Evolutionary conservation across 179 eudicot genomes (phyloP), one percentile per base, ranked within the genome.

Genomic region (Drosera spatulata): DNA sequence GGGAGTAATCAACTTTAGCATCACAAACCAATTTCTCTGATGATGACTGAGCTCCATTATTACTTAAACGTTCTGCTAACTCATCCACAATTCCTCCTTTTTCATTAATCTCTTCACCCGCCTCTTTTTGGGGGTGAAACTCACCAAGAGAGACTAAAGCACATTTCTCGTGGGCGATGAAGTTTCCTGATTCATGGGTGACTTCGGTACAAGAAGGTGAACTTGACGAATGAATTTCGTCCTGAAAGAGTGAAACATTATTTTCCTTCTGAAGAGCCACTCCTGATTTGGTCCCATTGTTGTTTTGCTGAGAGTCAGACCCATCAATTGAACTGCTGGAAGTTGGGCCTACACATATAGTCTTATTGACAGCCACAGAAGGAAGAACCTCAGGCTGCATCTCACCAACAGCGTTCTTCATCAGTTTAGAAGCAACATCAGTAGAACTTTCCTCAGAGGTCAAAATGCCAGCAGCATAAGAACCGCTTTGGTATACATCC

Each of bases 391-490:
- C 33, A 39, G 15, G 41, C 60, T 53, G 61, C 46, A 41, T 10
- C 33, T 51, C 64, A 11, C 52, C 6, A 13, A 46, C 45, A 10
- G 41, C 59, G 33, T 64, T 54, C 42, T 61, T 69, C 48, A 38
- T 37, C 63, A 71, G 59, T 43, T 54, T 68, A 57, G 58, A 58
- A 61, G 61, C 59, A 1, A 59, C 68, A 41, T 58, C 71, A 55
- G 50, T 52, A 13, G 52, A 33, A 46, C 6, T 68, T 39, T 46
- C 71, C 14, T 46, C 68, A 59, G 64, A 41, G 57, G 55, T 45
- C n/a, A 39, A 48, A 43, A 10, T 14, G 41, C 10, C 49, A 42
- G 50, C 58, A 39, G 15, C 61, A 61, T 61, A 63, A 49, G 39
- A 33, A 48, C 22, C 65, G 58, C 40, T 60, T 63, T 62, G 37